Evolutionary conservation across 2,329 filamentous ascomycete species (phyloP), one percentile per base, ranked within the genome.

Genomic region (Penicillium sp.): DNA sequence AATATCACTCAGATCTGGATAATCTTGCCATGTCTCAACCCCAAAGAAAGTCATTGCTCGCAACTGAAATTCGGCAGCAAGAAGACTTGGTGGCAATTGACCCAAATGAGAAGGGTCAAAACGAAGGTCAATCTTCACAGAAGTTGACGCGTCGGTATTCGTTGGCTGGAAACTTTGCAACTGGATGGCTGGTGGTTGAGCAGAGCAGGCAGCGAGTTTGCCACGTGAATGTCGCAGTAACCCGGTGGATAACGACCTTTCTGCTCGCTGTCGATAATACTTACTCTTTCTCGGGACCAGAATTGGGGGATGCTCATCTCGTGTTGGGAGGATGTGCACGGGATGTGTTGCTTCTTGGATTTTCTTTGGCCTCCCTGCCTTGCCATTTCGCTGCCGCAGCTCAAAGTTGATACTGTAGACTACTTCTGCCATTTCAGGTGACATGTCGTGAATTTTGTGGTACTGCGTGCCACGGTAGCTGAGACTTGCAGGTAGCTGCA

Each of bases 1-100:
- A 13, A 43, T 21, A 7, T 59, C 47, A 17, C 50, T 53, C 13
- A 50, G 29, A 54, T 60, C 58, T 17, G 64, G 62, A 17, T 58
- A 60, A 17, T 63, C n/a, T 19, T 50, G 21, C 51, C 61, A 63
- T 5, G 61, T 19, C 2, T 60, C 51, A 21, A 57, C 29, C 25
- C 59, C 49, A 17, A 54, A 62, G 46, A 63, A 58, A 2, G 64
- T 66, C 49, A 63, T 54, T 4, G 54, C 60, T 29, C 54, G 52
- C 3, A 67, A 50, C 21, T 60, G 40, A 27, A 60, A 43, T 8
- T 55, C 45, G 17, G 51, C 47, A 6, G 40, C 33, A n/a, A 56
- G 33, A 6, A 61, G 25, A 35, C 25, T 35, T 19, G 61, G 61
- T 37, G 52, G 56, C n/a, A 25, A 13, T 5, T 40, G 35, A 2